Percentiles rank a stretch among this genome's conserved stretches.
Conservation (phyloP, 2,329 filamentous ascomycete genomes). For the Cordyceps javanica region DNA sequence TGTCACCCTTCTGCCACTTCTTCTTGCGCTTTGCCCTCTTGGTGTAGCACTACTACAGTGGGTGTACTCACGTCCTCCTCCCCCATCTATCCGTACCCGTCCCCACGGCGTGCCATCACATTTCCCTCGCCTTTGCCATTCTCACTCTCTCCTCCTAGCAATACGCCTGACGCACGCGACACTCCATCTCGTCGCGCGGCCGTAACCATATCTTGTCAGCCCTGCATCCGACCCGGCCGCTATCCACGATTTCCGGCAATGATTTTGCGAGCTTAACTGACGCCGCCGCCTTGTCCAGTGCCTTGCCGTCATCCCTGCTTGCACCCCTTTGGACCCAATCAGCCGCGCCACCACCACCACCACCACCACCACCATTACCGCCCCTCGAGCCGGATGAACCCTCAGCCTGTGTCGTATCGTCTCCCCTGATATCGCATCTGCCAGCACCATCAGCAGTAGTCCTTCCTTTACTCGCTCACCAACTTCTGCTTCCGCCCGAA, state of each 20-base stretch:
- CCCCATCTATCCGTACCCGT: slow-evolving; percentile 15
- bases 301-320: slow-evolving; percentile 4
- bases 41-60: too few relatives aligned
- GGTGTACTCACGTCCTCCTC: neutral
- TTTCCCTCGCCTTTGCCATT: slow-evolving; percentile 15
- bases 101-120: slow-evolving; percentile 16
- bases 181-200: slow-evolving; percentile 3
- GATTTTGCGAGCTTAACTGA: neutral
- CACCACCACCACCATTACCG: too few relatives aligned
- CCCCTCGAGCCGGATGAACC: slow-evolving; percentile 7
- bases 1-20: neutral
- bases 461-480: neutral
- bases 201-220: neutral
- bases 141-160: neutral
- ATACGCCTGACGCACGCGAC: slow-evolving; percentile 11
- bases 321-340: slow-evolving; percentile 10
- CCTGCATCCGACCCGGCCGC: neutral
- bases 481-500: neutral
- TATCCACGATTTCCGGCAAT: slow-evolving; percentile 4
- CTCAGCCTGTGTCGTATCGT: neutral
- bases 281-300: neutral
- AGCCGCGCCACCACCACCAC: neutral
- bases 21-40: too few relatives aligned
- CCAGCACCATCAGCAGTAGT: neutral
- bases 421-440: slow-evolving; percentile 1